Evolutionary conservation across 768 basidiomycete species (phyloP).

Genomic region (Paxillus rubicundulus): DNA sequence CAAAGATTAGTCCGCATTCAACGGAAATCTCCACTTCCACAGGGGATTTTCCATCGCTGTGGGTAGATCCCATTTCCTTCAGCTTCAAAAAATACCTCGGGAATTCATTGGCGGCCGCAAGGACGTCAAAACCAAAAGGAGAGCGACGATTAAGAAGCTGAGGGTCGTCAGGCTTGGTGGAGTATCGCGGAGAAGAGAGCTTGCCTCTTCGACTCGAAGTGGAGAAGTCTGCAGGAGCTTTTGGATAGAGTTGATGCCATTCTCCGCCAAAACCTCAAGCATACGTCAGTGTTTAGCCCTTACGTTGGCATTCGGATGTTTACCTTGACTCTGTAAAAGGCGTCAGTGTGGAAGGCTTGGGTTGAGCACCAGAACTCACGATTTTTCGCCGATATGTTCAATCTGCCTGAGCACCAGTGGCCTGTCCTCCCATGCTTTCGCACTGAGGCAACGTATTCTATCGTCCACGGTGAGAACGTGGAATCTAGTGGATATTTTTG

Average conservation of each 20-base stretch:
- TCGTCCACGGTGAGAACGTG: slow-evolving; percentile 1
- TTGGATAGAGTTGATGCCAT: slow-evolving; percentile 65
- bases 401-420: slow-evolving; percentile 84
- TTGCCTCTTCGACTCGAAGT: slow-evolving; percentile 61
- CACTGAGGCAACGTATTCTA: slow-evolving; percentile 73
- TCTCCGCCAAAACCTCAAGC: slow-evolving; percentile 67
- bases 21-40: slow-evolving; percentile 58
- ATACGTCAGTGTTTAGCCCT: slow-evolving; percentile 12
- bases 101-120: slow-evolving; percentile 58
- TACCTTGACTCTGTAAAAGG: slow-evolving; percentile 25
- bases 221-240: slow-evolving; percentile 56
- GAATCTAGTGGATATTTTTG: not conserved
- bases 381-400: slow-evolving; percentile 89
- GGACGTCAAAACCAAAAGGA: slow-evolving; percentile 71
- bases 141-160: slow-evolving; percentile 73
- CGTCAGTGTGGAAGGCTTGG: not conserved
- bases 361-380: slow-evolving; percentile 45
- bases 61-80: slow-evolving; percentile 42
- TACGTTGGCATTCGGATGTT: not conserved
- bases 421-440: slow-evolving; percentile 91
- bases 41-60: slow-evolving; percentile 46
- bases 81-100: slow-evolving; percentile 62
- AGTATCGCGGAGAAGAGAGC: not conserved
- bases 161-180: slow-evolving; percentile 4
- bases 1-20: slow-evolving; percentile 49